These are phyloP conservation scores for Bipolaris cookei DNA, from an alignment of 2,329 filamentous ascomycete species.

Conservation along the genomic window DNA sequence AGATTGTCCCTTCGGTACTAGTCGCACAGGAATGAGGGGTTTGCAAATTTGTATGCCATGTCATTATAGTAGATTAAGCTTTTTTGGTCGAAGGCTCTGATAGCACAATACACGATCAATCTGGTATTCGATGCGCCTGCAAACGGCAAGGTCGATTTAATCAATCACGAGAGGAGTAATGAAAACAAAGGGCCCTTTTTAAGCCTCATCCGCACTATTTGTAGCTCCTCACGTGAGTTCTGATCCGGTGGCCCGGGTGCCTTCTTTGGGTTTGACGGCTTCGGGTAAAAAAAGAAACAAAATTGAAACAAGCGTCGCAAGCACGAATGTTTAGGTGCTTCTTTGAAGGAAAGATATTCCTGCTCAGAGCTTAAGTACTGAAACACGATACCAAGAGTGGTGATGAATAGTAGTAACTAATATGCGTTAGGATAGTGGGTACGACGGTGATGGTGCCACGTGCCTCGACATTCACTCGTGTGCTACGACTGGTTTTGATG, in stretches of 20 bases:
- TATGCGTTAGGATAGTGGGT: not conserved
- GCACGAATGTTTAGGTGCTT: conserved; percentile 4
- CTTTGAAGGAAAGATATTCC: conserved; percentile 10
- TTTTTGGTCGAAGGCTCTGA: too few relatives aligned
- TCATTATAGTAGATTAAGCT: too few relatives aligned
- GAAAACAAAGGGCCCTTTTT: too few relatives aligned
- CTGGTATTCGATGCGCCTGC: too few relatives aligned
- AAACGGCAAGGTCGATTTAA: too few relatives aligned
- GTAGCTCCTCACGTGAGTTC: too few relatives aligned
- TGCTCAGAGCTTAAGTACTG: conserved; percentile 16
- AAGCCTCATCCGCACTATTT: too few relatives aligned
- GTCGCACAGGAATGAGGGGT: not conserved
- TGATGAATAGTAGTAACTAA: conserved; percentile 11
- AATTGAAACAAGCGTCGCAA: conserved; percentile 6
- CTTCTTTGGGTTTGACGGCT: not conserved
- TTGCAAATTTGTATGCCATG: too few relatives aligned
- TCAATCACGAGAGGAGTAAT: too few relatives aligned
- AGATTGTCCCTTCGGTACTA: not conserved
- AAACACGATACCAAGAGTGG: conserved; percentile 6
- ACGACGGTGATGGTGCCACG: not conserved
- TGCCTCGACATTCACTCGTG: conserved; percentile 14
- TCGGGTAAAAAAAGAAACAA: not conserved
- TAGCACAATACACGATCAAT: too few relatives aligned
- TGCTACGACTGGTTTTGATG: conserved; percentile 10
- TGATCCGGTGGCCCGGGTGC: not conserved